phyloP scores from a whole-genome alignment of 768 basidiomycete species.

The Leccinellum rugosiceps region DNA sequence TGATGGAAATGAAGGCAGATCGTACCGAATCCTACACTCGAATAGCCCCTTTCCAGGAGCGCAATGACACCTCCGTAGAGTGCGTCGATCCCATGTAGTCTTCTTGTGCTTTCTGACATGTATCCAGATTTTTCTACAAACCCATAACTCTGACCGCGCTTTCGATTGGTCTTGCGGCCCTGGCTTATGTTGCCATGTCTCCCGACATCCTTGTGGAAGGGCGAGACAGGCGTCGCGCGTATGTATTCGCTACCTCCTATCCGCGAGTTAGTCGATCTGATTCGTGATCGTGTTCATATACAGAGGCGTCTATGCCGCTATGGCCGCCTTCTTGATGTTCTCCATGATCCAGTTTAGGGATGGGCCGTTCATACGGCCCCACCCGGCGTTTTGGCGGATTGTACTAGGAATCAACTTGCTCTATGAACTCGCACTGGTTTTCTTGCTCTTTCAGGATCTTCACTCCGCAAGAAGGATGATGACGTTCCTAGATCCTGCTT shows the following conservation, averaged over 20 bases:
- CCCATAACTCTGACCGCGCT: conserved; percentile 78
- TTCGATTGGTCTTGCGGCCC: conserved; percentile 56
- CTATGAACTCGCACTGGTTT: conserved; percentile 80
- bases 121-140: conserved; percentile 79
- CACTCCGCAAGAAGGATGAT: conserved; percentile 74
- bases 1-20: conserved; percentile 55
- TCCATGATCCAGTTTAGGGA: conserved; percentile 89
- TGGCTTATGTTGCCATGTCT: conserved; percentile 81
- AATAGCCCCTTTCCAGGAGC: conserved; percentile 81
- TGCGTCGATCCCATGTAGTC: conserved; percentile 31
- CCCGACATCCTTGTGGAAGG: conserved; percentile 86
- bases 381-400: conserved; percentile 83
- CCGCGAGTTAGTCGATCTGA: neutral
- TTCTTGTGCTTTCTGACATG: conserved; percentile 4
- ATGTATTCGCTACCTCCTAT: conserved; percentile 27
- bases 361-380: conserved; percentile 84
- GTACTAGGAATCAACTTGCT: conserved; percentile 78
- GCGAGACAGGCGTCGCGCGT: conserved; percentile 77
- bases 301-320: conserved; percentile 76
- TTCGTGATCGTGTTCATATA: conserved; percentile 12
- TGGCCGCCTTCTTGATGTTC: conserved; percentile 73
- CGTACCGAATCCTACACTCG: conserved; percentile 81
- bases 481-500: conserved; percentile 68
- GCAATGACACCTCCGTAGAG: conserved; percentile 81
- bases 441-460: conserved; percentile 83